Evolutionary conservation across 2,329 filamentous ascomycete species (phyloP).

Genomic region (Alternaria sp.): DNA sequence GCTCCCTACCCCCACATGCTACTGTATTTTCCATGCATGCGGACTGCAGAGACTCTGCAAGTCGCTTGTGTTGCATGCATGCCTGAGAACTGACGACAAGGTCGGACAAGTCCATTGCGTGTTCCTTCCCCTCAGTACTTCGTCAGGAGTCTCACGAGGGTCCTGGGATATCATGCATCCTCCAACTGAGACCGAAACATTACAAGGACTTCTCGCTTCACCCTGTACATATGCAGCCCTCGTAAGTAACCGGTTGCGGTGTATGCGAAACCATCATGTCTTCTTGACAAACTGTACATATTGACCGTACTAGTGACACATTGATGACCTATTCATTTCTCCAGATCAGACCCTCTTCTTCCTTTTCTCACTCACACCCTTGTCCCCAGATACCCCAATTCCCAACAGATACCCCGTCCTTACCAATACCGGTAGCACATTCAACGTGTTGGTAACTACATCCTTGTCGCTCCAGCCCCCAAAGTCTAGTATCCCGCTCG

Average conservation of each 20-base stretch:
- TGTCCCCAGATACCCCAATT: slow-evolving; percentile 37
- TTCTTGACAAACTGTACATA: neutral
- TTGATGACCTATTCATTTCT: neutral
- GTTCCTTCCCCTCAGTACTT: neutral
- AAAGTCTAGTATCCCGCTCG: slow-evolving; percentile 33
- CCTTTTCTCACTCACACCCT: slow-evolving; percentile 20
- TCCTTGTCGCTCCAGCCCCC: slow-evolving; percentile 50
- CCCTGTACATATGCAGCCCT: neutral
- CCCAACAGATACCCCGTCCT: slow-evolving; percentile 51
- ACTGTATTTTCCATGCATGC: neutral
- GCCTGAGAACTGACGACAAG: neutral
- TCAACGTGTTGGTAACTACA: slow-evolving; percentile 49
- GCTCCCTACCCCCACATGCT: slow-evolving; percentile 5
- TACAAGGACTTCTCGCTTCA: neutral
- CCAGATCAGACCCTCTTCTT: slow-evolving; percentile 16
- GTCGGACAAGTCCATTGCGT: neutral
- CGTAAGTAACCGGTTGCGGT: neutral
- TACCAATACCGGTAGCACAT: slow-evolving; percentile 44
- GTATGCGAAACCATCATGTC: neutral
- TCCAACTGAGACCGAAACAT: neutral
- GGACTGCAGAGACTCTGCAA: neutral
- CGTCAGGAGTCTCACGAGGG: neutral
- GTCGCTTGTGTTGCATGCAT: neutral
- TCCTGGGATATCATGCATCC: neutral
- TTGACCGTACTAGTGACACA: neutral